A percentile compares a stretch with the other conserved stretches of the same genome.
These are phyloP conservation scores for Acacia pycnantha DNA, from an alignment of 331 rosid genomes.

Conservation along the genomic window DNA sequence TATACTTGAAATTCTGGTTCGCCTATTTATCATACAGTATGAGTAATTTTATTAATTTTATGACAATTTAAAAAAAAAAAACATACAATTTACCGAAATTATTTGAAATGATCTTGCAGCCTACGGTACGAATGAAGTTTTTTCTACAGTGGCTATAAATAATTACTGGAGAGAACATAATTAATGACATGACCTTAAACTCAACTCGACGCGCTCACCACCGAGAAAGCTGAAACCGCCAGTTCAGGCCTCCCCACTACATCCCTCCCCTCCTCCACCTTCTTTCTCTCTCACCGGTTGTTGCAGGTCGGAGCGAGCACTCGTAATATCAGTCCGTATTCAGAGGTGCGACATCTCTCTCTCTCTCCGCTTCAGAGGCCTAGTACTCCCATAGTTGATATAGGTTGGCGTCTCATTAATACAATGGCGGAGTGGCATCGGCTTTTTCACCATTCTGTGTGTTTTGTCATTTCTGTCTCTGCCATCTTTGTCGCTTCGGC, in stretches of 20 bases:
- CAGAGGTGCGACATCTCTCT: background rate
- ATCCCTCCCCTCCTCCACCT: background rate
- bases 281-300: background rate
- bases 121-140: too few relatives aligned
- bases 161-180: background rate
- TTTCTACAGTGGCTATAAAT: too few relatives aligned
- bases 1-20: too few relatives aligned
- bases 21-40: too few relatives aligned
- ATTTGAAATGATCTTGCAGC: too few relatives aligned
- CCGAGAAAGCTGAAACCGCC: background rate
- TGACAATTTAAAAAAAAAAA: too few relatives aligned
- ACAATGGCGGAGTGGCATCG: constrained; percentile 14
- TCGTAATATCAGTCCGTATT: background rate
- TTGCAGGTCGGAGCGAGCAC: background rate
- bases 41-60: too few relatives aligned
- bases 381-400: background rate
- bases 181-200: background rate
- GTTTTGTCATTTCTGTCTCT: constrained; percentile 52
- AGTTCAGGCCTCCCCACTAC: background rate
- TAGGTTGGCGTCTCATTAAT: constrained; percentile 33
- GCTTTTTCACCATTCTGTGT: constrained; percentile 30
- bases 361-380: background rate
- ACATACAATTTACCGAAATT: background rate
- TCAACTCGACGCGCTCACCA: background rate
- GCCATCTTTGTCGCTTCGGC: constrained; percentile 52